phyloP scores from a whole-genome alignment of 768 basidiomycete genomes.

The Auriscalpium orientale region DNA sequence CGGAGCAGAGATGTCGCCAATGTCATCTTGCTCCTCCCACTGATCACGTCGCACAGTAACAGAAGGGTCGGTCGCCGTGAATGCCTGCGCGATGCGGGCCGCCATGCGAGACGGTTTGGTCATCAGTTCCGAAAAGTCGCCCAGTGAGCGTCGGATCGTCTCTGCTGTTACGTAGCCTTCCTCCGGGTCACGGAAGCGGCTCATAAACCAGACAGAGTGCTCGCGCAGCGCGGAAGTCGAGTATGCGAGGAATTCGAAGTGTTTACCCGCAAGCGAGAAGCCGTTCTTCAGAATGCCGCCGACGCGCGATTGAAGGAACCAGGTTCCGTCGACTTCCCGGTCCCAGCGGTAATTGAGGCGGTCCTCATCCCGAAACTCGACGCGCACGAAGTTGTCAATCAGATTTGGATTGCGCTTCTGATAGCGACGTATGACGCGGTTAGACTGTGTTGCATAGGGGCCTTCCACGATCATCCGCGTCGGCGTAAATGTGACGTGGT shows the following conservation, averaged over 20 bases:
- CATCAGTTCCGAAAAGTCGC: conserved; percentile 49
- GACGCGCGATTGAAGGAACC: conserved; percentile 36
- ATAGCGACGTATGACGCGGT: conserved; percentile 70
- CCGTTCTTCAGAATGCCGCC: conserved; percentile 44
- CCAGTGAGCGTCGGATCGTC: conserved; percentile 53
- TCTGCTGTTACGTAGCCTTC: conserved; percentile 44
- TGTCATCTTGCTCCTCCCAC: conserved; percentile 59
- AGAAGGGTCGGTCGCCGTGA: conserved; percentile 74
- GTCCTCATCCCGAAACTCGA: conserved; percentile 83
- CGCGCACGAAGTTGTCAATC: conserved; percentile 68
- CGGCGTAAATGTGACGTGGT: conserved; percentile 71
- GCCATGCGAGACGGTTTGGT: conserved; percentile 68
- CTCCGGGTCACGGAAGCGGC: conserved; percentile 44
- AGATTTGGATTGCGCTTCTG: conserved; percentile 26
- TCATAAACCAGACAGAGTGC: conserved; percentile 80
- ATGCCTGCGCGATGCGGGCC: conserved; percentile 76
- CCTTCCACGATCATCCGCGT: conserved; percentile 71
- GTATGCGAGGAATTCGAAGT: conserved; percentile 78
- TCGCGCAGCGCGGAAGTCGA: conserved; percentile 71
- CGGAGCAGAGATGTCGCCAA: conserved; percentile 34
- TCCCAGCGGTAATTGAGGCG: conserved; percentile 67
- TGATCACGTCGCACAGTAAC: conserved; percentile 46
- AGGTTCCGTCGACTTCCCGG: conserved; percentile 49
- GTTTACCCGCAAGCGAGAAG: conserved; percentile 60
- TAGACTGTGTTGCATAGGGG: conserved; percentile 68